Evolutionary conservation across 176 grass and related monocot species (phyloP).

Genomic region (Hyparrhenia diplandra): DNA sequence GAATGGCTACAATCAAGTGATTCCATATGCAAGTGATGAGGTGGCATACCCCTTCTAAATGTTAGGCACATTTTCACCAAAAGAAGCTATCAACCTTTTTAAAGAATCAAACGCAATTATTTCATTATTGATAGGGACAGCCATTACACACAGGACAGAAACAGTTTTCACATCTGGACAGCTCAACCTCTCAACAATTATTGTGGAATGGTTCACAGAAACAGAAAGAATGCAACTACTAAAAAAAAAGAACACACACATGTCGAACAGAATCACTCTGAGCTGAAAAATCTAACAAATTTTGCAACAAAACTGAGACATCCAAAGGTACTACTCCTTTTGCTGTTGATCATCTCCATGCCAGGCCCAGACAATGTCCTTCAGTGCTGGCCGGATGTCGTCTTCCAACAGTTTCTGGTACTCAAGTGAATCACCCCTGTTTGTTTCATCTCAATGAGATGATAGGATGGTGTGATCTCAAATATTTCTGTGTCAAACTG

Average conservation of each 20-base stretch:
- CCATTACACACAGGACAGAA: not conserved
- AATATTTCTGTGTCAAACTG: constrained; percentile 72
- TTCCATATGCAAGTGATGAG: not conserved
- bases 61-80: not conserved
- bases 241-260: constrained; percentile 6
- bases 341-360: constrained; percentile 46
- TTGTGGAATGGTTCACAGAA: not conserved
- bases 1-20: not conserved
- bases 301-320: not conserved
- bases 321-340: constrained; percentile 28
- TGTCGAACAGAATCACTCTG: not conserved
- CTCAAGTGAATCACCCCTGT: constrained; percentile 69
- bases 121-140: not conserved
- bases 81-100: not conserved
- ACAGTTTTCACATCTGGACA: not conserved
- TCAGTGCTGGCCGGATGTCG: constrained; percentile 56
- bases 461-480: constrained; percentile 46
- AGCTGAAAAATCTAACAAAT: constrained; percentile 6
- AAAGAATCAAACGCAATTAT: not conserved
- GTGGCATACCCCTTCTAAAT: not conserved
- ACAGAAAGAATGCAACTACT: not conserved
- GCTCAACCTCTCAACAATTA: not conserved
- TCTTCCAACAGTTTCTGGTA: constrained; percentile 63
- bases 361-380: constrained; percentile 76
- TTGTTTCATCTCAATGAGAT: constrained; percentile 80